Conservation (phyloP, 805 yeast species). For the Yarrowia sp. region DNA sequence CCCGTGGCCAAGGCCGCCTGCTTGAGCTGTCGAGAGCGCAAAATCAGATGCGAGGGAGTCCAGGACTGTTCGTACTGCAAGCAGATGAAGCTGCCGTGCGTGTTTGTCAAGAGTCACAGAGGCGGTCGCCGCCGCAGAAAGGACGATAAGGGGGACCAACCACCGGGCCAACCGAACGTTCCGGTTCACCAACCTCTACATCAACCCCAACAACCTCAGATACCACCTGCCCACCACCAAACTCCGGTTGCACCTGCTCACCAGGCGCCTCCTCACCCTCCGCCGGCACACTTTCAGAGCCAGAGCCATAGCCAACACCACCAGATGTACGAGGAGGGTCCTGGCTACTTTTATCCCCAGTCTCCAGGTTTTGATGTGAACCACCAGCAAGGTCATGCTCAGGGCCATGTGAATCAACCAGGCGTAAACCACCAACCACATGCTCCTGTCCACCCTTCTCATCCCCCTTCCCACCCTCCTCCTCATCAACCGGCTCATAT, state of each 20-base stretch:
- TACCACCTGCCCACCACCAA: no score
- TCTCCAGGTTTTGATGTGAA: background rate
- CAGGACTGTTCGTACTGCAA: conserved; percentile 39
- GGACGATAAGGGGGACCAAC: conserved; percentile 46
- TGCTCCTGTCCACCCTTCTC: background rate
- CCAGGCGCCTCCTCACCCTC: background rate
- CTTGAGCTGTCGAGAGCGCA: conserved; percentile 40
- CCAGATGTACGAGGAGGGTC: conserved; percentile 27
- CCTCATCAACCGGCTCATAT: background rate
- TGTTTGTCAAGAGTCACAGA: conserved; percentile 74
- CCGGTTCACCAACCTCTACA: no score
- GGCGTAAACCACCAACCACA: background rate
- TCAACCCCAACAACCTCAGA: no score
- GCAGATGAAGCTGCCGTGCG: conserved; percentile 51
- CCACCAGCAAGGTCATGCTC: background rate
- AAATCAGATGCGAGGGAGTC: conserved; percentile 40
- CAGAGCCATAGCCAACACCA: conserved; percentile 18
- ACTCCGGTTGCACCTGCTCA: background rate
- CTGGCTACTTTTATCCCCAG: background rate
- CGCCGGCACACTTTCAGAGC: conserved; percentile 3
- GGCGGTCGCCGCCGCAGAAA: conserved; percentile 72
- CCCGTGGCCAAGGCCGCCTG: conserved; percentile 40
- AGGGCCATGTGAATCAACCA: no score
- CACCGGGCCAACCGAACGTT: no score
- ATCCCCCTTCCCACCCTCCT: background rate